Percentiles rank a stretch among this genome's conserved stretches.
Conservation (phyloP, 257 asterid species). For the Petunia secreta region DNA sequence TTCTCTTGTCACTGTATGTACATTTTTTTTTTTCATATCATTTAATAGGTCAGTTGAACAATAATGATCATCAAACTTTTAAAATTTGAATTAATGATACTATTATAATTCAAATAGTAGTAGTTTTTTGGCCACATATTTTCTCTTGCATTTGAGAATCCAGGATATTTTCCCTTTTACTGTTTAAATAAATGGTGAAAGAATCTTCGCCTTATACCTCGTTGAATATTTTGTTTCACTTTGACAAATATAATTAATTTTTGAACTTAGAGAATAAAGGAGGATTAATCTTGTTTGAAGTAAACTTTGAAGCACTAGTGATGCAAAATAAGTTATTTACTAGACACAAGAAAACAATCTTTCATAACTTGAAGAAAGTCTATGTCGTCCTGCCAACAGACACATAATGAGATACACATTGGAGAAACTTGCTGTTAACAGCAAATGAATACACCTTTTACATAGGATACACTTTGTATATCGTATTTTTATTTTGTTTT, state of each 20-base stretch:
- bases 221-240: neutral
- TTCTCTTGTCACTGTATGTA: neutral
- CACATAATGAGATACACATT: neutral
- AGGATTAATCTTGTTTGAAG: neutral
- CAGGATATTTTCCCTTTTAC: no score
- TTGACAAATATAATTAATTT: no score
- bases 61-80: no score
- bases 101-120: no score
- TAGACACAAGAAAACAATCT: neutral
- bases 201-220: no score
- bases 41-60: neutral
- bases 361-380: neutral
- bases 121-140: no score
- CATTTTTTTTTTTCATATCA: neutral
- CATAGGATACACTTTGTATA: neutral
- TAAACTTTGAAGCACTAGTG: neutral
- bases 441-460: neutral
- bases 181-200: no score
- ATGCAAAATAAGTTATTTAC: neutral
- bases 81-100: no score
- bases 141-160: no score
- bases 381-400: constrained; percentile 17
- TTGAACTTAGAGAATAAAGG: no score
- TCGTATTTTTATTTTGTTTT: neutral
- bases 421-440: constrained; percentile 16